These are phyloP conservation scores for Lagenidium giganteum DNA, from an alignment of 352 stramenopile species.

Conservation along the genomic window DNA sequence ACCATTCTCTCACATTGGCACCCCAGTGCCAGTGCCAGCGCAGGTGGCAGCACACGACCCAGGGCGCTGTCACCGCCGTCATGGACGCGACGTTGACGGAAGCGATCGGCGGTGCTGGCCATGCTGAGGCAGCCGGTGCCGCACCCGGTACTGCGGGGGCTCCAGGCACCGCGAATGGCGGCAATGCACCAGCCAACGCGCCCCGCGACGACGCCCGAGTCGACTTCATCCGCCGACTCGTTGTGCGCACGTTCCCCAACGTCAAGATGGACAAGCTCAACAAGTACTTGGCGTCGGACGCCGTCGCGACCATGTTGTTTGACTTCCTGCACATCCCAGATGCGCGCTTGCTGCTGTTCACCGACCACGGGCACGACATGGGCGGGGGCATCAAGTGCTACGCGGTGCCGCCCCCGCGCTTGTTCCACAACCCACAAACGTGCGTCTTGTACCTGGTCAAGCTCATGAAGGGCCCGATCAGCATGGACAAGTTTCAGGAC, in stretches of 20 bases:
- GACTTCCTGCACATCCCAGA: constrained; percentile 68
- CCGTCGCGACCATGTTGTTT: constrained; percentile 53
- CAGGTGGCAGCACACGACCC: too few relatives aligned
- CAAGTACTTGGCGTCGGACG: constrained; percentile 54
- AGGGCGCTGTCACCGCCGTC: too few relatives aligned
- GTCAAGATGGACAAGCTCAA: constrained; percentile 55
- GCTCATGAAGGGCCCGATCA: constrained; percentile 55
- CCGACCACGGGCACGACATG: constrained; percentile 55
- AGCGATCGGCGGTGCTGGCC: too few relatives aligned
- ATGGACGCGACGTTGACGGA: too few relatives aligned
- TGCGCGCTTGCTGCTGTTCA: constrained; percentile 57
- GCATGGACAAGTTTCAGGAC: constrained; percentile 46
- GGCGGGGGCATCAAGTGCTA: constrained; percentile 57
- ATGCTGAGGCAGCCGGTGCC: too few relatives aligned
- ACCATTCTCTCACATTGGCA: too few relatives aligned
- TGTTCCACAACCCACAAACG: constrained; percentile 36
- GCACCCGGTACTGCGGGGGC: too few relatives aligned
- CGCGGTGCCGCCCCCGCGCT: constrained; percentile 34
- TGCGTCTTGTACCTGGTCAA: constrained; percentile 79
- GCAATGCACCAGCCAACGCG: too few relatives aligned
- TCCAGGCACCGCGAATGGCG: too few relatives aligned
- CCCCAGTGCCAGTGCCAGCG: too few relatives aligned
- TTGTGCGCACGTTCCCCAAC: constrained; percentile 62
- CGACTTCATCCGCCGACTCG: constrained; percentile 60
- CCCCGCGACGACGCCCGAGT: constrained; percentile 57